A percentile compares a stretch with the other conserved stretches of the same genome.
Conservation (phyloP, 495 filamentous ascomycete genomes). For the Xylaria grammica region DNA sequence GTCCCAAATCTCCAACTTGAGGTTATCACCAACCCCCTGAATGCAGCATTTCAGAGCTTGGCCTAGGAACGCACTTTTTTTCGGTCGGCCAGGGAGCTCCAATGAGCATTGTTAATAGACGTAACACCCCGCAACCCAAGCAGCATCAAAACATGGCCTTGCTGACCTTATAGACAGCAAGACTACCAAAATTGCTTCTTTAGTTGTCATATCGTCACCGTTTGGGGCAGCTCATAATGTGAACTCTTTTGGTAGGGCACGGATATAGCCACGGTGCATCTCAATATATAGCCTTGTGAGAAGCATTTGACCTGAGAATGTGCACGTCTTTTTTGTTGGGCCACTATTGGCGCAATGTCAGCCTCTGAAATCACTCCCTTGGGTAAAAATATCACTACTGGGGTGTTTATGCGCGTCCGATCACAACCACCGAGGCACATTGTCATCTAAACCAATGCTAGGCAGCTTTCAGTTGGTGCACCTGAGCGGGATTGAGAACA, state of each 20-base stretch:
- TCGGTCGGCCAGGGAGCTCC: neutral
- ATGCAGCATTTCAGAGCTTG: conserved; percentile 5
- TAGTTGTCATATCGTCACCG: conserved; percentile 1
- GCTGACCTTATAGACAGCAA: neutral
- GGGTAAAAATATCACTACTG: neutral
- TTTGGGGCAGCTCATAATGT: neutral
- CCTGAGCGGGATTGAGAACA: neutral
- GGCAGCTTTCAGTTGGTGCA: neutral
- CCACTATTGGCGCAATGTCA: conserved; percentile 8
- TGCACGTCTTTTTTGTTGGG: neutral
- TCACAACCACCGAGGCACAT: neutral
- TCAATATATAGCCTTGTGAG: neutral
- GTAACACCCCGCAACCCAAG: neutral
- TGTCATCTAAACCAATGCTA: neutral
- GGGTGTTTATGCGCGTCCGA: neutral
- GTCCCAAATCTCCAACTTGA: conserved; percentile 20
- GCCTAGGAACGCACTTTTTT: neutral
- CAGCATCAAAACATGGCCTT: neutral
- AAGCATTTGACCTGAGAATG: neutral
- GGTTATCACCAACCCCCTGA: conserved; percentile 11
- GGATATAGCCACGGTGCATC: neutral
- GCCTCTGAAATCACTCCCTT: conserved; percentile 12
- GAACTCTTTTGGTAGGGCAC: neutral
- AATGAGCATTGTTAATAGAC: neutral
- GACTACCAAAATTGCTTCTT: neutral